Conservation (phyloP, 1,284 basidiomycete species). For the Irpex sp. region DNA sequence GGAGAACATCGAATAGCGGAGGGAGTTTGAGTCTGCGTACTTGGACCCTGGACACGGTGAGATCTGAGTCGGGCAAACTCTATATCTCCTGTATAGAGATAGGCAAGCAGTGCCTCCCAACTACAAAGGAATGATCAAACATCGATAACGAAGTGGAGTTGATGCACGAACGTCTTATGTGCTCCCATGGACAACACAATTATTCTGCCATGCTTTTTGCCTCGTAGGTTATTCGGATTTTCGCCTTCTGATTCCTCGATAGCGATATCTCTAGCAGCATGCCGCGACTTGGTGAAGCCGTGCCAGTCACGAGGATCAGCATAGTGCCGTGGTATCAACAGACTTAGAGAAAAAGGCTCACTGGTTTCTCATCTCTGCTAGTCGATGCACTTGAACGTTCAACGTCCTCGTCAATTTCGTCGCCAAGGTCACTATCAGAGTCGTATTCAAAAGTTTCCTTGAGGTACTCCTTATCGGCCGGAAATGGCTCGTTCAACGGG, state of each 20-base stretch:
- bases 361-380: not conserved
- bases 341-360: no score
- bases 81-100: not conserved
- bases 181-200: not conserved
- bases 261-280: no score
- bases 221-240: not conserved
- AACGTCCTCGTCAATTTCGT: not conserved
- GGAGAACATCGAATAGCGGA: not conserved
- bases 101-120: not conserved
- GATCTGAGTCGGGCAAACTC: not conserved
- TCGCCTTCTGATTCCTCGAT: no score
- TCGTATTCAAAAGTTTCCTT: not conserved
- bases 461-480: not conserved
- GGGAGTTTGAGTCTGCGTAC: not conserved
- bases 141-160: no score
- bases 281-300: no score
- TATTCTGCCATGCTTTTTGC: not conserved
- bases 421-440: conserved; percentile 10
- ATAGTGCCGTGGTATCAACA: not conserved
- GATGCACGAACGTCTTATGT: not conserved
- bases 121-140: not conserved
- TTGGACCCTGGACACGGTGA: not conserved
- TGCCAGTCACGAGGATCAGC: no score
- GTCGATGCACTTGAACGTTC: not conserved
- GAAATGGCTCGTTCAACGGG: not conserved